A percentile compares a stretch with the other conserved stretches of the same genome.
Conservation (phyloP, 371 early-diverging fungal genomes). For the Caulochytrium protostelioides region DNA sequence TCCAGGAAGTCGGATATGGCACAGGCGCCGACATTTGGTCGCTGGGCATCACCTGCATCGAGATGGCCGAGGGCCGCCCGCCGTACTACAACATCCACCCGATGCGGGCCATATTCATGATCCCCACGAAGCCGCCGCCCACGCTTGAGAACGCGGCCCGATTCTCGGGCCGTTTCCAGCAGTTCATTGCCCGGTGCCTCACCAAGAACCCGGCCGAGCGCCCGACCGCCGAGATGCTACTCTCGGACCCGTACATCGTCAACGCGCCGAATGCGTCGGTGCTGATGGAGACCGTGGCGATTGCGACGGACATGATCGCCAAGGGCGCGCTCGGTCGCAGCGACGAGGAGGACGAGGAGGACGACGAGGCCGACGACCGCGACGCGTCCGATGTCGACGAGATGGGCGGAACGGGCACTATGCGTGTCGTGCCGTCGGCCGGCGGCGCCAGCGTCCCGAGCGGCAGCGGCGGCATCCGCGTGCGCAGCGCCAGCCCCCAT, state of each 20-base stretch:
- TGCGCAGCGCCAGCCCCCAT: neutral
- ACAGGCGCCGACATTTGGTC: conserved; percentile 38
- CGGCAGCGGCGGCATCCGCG: conserved; percentile 1
- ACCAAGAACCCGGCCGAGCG: conserved; percentile 30
- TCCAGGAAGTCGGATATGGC: conserved; percentile 31
- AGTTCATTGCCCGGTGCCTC: conserved; percentile 31
- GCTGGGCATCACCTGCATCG: conserved; percentile 35
- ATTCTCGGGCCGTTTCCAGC: conserved; percentile 19
- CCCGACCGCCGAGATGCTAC: conserved; percentile 23
- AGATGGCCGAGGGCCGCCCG: conserved; percentile 32
- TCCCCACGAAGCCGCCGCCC: conserved; percentile 31
- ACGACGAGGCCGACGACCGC: conserved; percentile 3
- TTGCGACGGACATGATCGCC: conserved; percentile 11
- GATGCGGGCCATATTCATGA: conserved; percentile 25
- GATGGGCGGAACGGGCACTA: too few species aligned
- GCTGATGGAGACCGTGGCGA: conserved; percentile 8
- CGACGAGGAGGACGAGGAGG: conserved; percentile 1
- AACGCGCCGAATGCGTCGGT: conserved; percentile 6
- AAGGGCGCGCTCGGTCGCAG: conserved; percentile 4
- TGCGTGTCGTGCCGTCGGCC: too few species aligned
- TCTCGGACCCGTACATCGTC: conserved; percentile 22
- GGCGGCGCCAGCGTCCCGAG: neutral
- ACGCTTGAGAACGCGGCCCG: conserved; percentile 11
- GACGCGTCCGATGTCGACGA: conserved; percentile 1
- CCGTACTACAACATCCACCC: conserved; percentile 33